These are phyloP conservation scores for Hortaea werneckii DNA, from an alignment of 2,329 filamentous ascomycete genomes.

Conservation along the genomic window DNA sequence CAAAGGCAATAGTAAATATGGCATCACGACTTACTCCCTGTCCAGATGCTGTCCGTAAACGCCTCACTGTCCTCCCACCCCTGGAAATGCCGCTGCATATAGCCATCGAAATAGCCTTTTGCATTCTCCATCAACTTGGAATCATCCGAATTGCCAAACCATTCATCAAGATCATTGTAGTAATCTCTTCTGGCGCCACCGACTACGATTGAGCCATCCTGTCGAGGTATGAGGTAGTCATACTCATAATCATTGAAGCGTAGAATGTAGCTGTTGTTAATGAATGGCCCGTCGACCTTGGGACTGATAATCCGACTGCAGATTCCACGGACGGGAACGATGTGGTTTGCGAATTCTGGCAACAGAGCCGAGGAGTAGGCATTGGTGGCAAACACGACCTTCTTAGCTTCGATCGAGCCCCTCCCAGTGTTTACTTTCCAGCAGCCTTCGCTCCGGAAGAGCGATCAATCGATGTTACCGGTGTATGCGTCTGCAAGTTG, in stretches of 20 bases:
- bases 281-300: slow-evolving; percentile 7
- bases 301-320: slow-evolving; percentile 15
- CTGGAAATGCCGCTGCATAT: slow-evolving; percentile 37
- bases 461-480: slow-evolving; percentile 32
- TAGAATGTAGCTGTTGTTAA: slow-evolving; percentile 13
- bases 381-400: slow-evolving; percentile 28
- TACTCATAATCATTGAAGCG: slow-evolving; percentile 7
- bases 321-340: slow-evolving; percentile 26
- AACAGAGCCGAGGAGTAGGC: slow-evolving; percentile 25
- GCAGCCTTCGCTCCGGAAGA: not conserved
- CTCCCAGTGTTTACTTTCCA: slow-evolving; percentile 11
- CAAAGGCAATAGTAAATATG: not conserved
- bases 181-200: slow-evolving; percentile 32
- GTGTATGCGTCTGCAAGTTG: slow-evolving; percentile 64
- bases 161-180: slow-evolving; percentile 24
- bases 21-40: slow-evolving; percentile 24
- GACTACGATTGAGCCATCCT: slow-evolving; percentile 35
- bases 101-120: slow-evolving; percentile 34
- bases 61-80: slow-evolving; percentile 39
- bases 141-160: slow-evolving; percentile 39
- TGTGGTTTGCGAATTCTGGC: slow-evolving; percentile 23
- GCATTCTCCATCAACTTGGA: slow-evolving; percentile 32
- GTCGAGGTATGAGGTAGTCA: slow-evolving; percentile 33
- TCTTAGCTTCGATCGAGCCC: slow-evolving; percentile 18
- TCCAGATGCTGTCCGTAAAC: slow-evolving; percentile 30